A percentile compares a stretch with the other conserved stretches of the same genome.
Conservation (phyloP, 371 early-diverging fungal genomes). For the Ordospora pajunii region DNA sequence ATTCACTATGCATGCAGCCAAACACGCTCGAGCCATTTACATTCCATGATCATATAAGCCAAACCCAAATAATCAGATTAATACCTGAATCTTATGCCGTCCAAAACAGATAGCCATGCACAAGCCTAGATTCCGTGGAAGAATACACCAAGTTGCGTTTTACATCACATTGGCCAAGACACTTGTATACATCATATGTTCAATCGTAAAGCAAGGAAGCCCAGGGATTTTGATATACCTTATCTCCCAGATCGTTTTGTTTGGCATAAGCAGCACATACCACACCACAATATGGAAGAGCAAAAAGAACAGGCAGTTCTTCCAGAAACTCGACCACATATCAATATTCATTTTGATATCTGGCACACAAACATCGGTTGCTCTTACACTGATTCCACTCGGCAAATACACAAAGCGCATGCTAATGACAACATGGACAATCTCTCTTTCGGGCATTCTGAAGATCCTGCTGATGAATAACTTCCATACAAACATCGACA, state of each 20-base stretch:
- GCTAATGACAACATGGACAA: constrained; percentile 50
- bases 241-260: constrained; percentile 57
- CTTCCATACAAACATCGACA: constrained; percentile 52
- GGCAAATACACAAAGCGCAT: neutral
- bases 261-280: constrained; percentile 59
- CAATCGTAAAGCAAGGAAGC: constrained; percentile 1
- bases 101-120: neutral
- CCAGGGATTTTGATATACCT: constrained; percentile 39
- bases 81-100: too few relatives aligned
- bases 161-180: constrained; percentile 24
- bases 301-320: constrained; percentile 27
- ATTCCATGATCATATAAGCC: too few relatives aligned
- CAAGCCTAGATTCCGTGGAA: constrained; percentile 56
- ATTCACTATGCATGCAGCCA: too few relatives aligned
- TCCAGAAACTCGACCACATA: constrained; percentile 58
- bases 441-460: constrained; percentile 52
- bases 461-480: constrained; percentile 51
- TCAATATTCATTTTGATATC: constrained; percentile 61
- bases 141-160: constrained; percentile 58
- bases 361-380: constrained; percentile 60
- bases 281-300: constrained; percentile 54
- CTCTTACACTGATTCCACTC: constrained; percentile 25
- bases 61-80: too few relatives aligned
- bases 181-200: constrained; percentile 16
- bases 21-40: too few relatives aligned